Percentiles rank a stretch among this genome's conserved stretches.
Evolutionary conservation across 495 filamentous ascomycete genomes (phyloP).

Genomic region (Tetracladium setigerum): DNA sequence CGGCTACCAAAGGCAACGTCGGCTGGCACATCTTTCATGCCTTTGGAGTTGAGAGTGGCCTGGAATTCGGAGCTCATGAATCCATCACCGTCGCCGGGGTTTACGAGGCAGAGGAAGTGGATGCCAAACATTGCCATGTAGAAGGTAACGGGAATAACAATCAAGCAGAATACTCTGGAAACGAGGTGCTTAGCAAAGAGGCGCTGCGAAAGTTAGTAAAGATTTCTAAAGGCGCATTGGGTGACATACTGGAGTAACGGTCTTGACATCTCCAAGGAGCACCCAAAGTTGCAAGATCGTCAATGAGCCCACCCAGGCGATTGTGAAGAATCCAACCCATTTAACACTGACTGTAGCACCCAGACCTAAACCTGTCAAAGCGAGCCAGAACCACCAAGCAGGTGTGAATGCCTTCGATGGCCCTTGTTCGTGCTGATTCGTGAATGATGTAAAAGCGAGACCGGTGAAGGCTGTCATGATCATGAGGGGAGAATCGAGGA

Average conservation of each 20-base stretch:
- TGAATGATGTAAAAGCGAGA: slow-evolving; percentile 85
- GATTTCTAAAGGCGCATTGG: neutral
- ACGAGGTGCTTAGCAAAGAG: slow-evolving; percentile 93
- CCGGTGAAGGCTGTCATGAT: slow-evolving; percentile 91
- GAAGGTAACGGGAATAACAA: slow-evolving; percentile 80
- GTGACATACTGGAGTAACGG: slow-evolving; percentile 52
- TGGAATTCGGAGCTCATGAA: slow-evolving; percentile 99
- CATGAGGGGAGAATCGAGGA: slow-evolving; percentile 91
- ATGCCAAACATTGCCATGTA: slow-evolving; percentile 95
- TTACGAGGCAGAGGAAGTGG: slow-evolving; percentile 86
- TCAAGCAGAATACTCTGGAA: slow-evolving; percentile 84
- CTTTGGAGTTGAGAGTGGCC: slow-evolving; percentile 91
- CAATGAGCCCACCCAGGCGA: slow-evolving; percentile 93
- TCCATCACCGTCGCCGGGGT: slow-evolving; percentile 94
- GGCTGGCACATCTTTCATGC: slow-evolving; percentile 88
- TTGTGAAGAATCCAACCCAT: slow-evolving; percentile 98
- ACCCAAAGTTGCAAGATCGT: slow-evolving; percentile 92
- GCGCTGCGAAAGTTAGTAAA: slow-evolving; percentile 18
- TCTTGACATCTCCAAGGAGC: slow-evolving; percentile 78
- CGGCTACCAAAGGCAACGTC: slow-evolving; percentile 87
- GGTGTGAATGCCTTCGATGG: slow-evolving; percentile 76
- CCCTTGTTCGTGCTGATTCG: slow-evolving; percentile 93
- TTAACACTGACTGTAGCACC: slow-evolving; percentile 94
- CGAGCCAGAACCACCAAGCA: slow-evolving; percentile 98
- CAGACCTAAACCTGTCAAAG: slow-evolving; percentile 74